Evolutionary conservation across 2,329 filamentous ascomycete species (phyloP).

Genomic region (Lecanosticta acicola): DNA sequence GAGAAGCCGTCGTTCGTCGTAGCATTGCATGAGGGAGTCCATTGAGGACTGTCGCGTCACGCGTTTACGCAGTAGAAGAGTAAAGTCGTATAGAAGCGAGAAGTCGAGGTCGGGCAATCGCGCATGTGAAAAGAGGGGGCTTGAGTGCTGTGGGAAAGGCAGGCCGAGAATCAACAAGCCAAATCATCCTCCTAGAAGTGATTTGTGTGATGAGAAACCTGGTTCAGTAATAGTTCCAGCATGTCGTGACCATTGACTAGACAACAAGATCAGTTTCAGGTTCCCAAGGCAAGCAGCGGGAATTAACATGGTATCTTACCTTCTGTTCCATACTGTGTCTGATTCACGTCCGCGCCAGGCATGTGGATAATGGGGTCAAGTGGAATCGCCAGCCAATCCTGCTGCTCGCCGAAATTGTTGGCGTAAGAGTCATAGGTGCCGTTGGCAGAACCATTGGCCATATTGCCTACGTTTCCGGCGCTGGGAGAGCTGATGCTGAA

Average conservation of each 20-base stretch:
- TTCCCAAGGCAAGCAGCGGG: too few species aligned
- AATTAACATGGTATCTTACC: too few species aligned
- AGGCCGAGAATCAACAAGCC: too few species aligned
- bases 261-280: background rate
- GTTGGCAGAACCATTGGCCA: constrained; percentile 14
- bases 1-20: background rate
- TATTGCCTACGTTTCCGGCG: constrained; percentile 28
- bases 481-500: constrained; percentile 31
- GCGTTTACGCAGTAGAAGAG: too few species aligned
- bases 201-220: constrained; percentile 5
- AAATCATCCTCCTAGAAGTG: background rate
- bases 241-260: constrained; percentile 49
- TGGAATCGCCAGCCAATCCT: constrained; percentile 58
- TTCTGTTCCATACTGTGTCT: constrained; percentile 57
- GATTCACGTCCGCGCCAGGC: constrained; percentile 53
- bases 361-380: constrained; percentile 56
- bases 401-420: constrained; percentile 28
- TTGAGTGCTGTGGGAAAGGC: too few species aligned
- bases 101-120: too few species aligned
- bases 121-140: too few species aligned
- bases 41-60: too few species aligned
- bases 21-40: too few species aligned
- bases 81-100: too few species aligned
- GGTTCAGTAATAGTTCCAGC: constrained; percentile 42
- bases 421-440: constrained; percentile 17